Evolutionary conservation across 1,284 basidiomycete genomes (phyloP).

Genomic region (Wallemia ichthyophaga): DNA sequence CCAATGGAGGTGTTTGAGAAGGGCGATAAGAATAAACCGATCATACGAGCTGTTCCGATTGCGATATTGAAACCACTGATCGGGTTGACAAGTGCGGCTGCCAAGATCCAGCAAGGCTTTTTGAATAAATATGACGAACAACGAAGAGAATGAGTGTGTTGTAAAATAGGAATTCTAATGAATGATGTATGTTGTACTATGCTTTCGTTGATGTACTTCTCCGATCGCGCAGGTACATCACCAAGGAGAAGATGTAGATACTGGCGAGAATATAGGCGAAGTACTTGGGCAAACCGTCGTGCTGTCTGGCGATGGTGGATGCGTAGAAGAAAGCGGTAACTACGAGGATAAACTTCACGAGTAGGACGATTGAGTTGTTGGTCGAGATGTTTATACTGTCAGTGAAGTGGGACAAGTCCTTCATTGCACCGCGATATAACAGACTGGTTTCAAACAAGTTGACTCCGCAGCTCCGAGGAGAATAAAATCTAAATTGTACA

Average conservation of each 20-base stretch:
- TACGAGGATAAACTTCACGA: not conserved
- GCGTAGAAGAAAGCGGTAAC: not conserved
- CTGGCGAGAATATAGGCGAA: not conserved
- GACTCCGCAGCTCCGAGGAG: too few relatives aligned
- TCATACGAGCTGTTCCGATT: constrained; percentile 83
- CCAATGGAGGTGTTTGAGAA: constrained; percentile 97
- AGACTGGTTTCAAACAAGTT: too few relatives aligned
- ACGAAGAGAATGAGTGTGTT: constrained; percentile 3
- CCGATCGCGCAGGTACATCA: not conserved
- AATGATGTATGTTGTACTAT: not conserved
- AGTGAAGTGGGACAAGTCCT: not conserved
- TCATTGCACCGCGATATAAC: too few relatives aligned
- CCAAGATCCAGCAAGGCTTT: constrained; percentile 73
- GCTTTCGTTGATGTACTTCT: not conserved
- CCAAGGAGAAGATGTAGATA: not conserved
- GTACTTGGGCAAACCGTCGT: not conserved
- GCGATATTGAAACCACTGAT: constrained; percentile 90
- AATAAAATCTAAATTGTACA: too few relatives aligned
- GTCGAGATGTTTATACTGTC: not conserved
- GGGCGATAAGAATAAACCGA: constrained; percentile 18
- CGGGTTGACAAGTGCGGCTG: constrained; percentile 77
- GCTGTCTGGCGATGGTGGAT: not conserved
- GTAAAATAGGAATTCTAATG: too few relatives aligned
- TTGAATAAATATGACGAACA: constrained; percentile 28
- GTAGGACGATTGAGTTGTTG: not conserved